Evolutionary conservation across 257 asterid species (phyloP), one percentile per base, ranked within the genome.

Genomic region (Nicotiana tomentosiformis): DNA sequence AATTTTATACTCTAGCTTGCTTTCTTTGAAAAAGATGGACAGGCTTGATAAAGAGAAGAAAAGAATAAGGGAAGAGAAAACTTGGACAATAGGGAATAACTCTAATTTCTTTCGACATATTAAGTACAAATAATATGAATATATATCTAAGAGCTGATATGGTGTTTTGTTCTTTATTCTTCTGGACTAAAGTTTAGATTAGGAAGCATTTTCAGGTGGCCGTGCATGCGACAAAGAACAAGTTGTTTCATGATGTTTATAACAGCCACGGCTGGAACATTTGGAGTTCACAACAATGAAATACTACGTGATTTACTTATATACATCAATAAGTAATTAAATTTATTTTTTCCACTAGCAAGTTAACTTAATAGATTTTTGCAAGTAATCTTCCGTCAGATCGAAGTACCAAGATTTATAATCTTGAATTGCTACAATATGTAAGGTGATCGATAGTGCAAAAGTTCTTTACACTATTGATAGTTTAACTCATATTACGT

Each of bases 11-110:
- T 43, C 78, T 33, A 43, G 16, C 20, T 14, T 70, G 35, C 43
- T 74, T 49, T 74, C 62, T 49, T 70, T 74, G 79, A 72, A 72
- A 46, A 72, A 72, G 79, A 72, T 72, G 79, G 37, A 72, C 76
- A 66, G 35, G 26, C 61, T 46, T 46, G 8, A 70, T 70, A 70
- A 72, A 72, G 78, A 33, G 49, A 16, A 53, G 57, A 53, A 53
- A 53, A 12, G 57, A 53, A 53, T 53, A 53, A 53, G 18, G 57
- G 57, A 15, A 32, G 49, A 15, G 3, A 60, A 20, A 70, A 29
- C 35, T 72, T 43, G 20, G 78, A 70, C 6, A 20, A 43, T 20
- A 46, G 23, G 43, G 80, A 74, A 74, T 74, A 49, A 49, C 26
- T 74, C 61, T 74, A 23, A 26, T 74, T 74, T 46, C 39, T 26